Base-by-base conservation (phyloP, 495 filamentous ascomycete species). In the Aspergillus homomorphus region DNA sequence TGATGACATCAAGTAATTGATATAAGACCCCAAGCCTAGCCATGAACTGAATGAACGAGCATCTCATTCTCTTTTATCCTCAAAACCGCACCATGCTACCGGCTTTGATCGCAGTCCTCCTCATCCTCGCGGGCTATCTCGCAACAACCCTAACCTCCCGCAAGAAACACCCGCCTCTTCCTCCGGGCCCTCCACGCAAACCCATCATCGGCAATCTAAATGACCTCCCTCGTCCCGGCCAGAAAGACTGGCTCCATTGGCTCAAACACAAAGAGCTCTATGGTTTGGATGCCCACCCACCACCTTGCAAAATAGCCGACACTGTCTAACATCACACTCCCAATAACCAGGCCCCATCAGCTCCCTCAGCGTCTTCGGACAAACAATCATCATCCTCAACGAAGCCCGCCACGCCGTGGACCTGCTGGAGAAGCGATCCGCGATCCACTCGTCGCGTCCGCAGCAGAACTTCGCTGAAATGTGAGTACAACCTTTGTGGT, bases 261-360 rank as follows among this genome's bases (percentile, higher is more conserved):
- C 53, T 78, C 1, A 71, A 77, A 53, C 79, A 81, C 58, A 82
- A 81, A 52, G 74, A 80, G 30, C 52, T 71, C 12, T 83, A 83
- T 57, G 79, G 68, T 69, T 54, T 14, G 51, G 49, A 26, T 4
- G 1, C 41, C 26, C 21, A 46, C 28, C 24, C 18, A 24, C 16
- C 33, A 5, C 10, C 33, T 12, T 12, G 10, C 33, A 38, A 57
- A 30, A 45, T 53, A 14, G 43, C 12, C n/a, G 9, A 51, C 43
- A 20, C 33, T 1, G 41, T 15, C 33, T n/a, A 41, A 28, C 43
- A 22, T 22, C 4, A 18, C n/a, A n/a, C n/a, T n/a, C n/a, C n/a
- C n/a, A 18, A 19, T 20, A 12, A 5, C 18, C 15, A 70, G 65
- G 80, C 6, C 73, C 75, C 0, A 66, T 84, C 15, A 82, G 78